Conservation (phyloP, 2,329 filamentous ascomycete species). For the Pseudogymnoascus sp. region DNA sequence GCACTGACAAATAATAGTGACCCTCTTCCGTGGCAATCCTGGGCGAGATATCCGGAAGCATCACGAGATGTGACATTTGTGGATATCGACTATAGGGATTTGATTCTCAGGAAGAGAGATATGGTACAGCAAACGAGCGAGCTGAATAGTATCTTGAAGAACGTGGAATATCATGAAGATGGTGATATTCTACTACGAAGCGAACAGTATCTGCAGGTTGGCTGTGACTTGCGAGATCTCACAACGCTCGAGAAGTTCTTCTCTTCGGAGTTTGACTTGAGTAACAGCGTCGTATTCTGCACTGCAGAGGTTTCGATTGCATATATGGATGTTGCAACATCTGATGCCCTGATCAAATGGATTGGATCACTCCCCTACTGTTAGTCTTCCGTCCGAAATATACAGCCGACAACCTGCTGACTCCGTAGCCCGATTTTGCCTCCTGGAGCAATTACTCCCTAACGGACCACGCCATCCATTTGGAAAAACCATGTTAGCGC, state of each 20-base stretch:
- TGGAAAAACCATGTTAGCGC: constrained; percentile 74
- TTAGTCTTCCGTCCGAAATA: constrained; percentile 12
- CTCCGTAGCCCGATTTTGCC: constrained; percentile 66
- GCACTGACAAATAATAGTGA: constrained; percentile 50
- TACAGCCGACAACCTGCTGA: constrained; percentile 9
- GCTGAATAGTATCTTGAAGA: constrained; percentile 47
- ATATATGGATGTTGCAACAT: constrained; percentile 71
- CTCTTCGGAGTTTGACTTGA: constrained; percentile 49
- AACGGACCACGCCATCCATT: constrained; percentile 75
- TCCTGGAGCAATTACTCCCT: constrained; percentile 81
- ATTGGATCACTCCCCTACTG: constrained; percentile 54
- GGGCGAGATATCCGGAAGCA: constrained; percentile 55
- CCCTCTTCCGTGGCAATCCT: constrained; percentile 77
- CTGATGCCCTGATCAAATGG: constrained; percentile 73
- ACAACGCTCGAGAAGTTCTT: constrained; percentile 53
- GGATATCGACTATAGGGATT: constrained; percentile 77
- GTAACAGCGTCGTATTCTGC: constrained; percentile 63
- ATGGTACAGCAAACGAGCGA: constrained; percentile 59
- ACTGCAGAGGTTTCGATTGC: constrained; percentile 86
- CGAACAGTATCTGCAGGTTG: constrained; percentile 68
- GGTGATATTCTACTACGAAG: constrained; percentile 54
- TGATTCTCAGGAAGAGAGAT: constrained; percentile 67
- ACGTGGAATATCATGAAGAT: constrained; percentile 36
- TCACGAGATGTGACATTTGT: constrained; percentile 62
- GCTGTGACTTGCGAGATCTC: constrained; percentile 72